Percentiles rank a stretch among this genome's conserved stretches.
These are phyloP conservation scores for Colletotrichum abscissum DNA, from an alignment of 2,329 filamentous ascomycete genomes.

Conservation along the genomic window DNA sequence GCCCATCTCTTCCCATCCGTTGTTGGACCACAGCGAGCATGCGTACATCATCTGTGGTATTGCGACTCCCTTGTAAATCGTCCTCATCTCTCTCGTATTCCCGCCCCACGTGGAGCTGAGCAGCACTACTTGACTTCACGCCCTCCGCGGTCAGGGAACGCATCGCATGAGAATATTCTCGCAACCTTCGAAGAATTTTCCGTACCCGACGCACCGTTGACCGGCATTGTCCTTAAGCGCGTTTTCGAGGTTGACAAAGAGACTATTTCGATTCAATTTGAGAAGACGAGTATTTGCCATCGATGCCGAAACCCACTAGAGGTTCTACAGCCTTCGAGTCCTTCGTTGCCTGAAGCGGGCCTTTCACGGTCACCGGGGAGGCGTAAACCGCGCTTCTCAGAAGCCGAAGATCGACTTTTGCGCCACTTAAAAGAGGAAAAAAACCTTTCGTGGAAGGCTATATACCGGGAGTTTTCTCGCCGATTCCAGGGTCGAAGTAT, in stretches of 20 bases:
- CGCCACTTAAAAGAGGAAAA: not conserved
- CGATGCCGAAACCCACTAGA: not conserved
- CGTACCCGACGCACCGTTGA: not conserved
- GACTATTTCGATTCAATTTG: not conserved
- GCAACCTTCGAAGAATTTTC: slow-evolving; percentile 8
- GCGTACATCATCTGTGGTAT: too few species aligned
- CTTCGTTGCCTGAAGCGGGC: not conserved
- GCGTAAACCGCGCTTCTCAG: not conserved
- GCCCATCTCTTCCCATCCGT: too few species aligned
- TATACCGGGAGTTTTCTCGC: not conserved
- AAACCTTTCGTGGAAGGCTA: not conserved
- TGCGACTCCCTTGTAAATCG: too few species aligned
- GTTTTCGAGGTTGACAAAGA: not conserved
- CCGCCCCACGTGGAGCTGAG: too few species aligned
- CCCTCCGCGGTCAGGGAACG: not conserved
- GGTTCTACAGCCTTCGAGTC: not conserved
- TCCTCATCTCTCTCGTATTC: too few species aligned
- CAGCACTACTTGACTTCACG: too few species aligned
- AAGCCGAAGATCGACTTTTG: not conserved
- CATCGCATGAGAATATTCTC: not conserved
- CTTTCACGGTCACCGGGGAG: not conserved
- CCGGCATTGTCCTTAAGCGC: not conserved
- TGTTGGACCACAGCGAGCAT: too few species aligned
- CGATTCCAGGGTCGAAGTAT: not conserved
- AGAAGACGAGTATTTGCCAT: not conserved